Evolutionary conservation across 2,329 filamentous ascomycete genomes (phyloP).

Genomic region (Emmonsia crescens): DNA sequence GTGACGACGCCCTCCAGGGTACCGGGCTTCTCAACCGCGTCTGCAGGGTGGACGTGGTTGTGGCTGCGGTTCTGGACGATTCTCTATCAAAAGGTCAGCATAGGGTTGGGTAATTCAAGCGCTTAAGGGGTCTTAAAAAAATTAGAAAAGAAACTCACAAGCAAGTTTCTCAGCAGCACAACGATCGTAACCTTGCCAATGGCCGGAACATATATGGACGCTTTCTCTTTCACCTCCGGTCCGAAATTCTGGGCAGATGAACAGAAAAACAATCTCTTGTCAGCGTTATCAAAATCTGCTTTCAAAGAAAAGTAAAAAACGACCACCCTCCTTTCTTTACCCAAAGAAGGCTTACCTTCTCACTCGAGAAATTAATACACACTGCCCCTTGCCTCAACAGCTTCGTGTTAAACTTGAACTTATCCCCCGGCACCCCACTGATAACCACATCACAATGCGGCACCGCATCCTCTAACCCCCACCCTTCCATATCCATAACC

Average conservation of each 20-base stretch:
- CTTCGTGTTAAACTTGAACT: slow-evolving; percentile 79
- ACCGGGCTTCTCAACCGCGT: slow-evolving; percentile 31
- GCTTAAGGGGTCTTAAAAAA: not conserved
- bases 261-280: slow-evolving; percentile 2
- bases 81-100: slow-evolving; percentile 17
- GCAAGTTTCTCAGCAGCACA: slow-evolving; percentile 74
- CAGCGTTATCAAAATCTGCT: not conserved
- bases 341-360: slow-evolving; percentile 46
- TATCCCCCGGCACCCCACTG: slow-evolving; percentile 76
- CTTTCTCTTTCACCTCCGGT: slow-evolving; percentile 79
- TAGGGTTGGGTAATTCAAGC: not conserved
- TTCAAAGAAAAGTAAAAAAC: not conserved
- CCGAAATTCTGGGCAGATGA: slow-evolving; percentile 64
- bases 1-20: slow-evolving; percentile 24
- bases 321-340: not conserved
- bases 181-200: slow-evolving; percentile 98
- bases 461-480: slow-evolving; percentile 68
- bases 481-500: slow-evolving; percentile 70
- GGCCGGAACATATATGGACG: slow-evolving; percentile 90
- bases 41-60: slow-evolving; percentile 31
- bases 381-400: slow-evolving; percentile 80
- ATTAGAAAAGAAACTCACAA: slow-evolving; percentile 48
- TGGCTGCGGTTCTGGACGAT: slow-evolving; percentile 34
- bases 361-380: slow-evolving; percentile 98
- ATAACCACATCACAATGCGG: slow-evolving; percentile 91